Conservation (phyloP, 805 yeast genomes). For the Zygosaccharomyces pseudorouxii region DNA sequence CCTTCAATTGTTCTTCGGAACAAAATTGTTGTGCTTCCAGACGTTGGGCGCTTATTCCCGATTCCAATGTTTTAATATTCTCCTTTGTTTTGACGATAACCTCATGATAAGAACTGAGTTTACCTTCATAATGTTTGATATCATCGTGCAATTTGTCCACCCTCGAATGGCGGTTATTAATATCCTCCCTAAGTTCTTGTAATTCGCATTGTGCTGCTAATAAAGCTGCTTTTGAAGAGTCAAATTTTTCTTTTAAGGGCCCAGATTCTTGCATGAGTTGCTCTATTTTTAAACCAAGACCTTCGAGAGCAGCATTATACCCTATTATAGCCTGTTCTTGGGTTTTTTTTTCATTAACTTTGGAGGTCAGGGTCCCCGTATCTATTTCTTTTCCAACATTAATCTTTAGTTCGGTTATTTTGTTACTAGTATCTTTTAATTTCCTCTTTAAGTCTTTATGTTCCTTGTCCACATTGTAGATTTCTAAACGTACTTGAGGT, state of each 20-base stretch:
- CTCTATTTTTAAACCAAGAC: slow-evolving; percentile 22
- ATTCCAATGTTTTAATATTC: slow-evolving; percentile 28
- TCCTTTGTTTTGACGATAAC: slow-evolving; percentile 24
- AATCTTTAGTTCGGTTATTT: slow-evolving; percentile 24
- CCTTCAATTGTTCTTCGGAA: slow-evolving; percentile 42
- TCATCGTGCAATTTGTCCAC: slow-evolving; percentile 26
- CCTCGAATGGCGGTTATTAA: slow-evolving; percentile 14
- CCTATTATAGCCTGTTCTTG: slow-evolving; percentile 26
- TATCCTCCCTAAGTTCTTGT: slow-evolving; percentile 17
- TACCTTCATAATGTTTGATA: slow-evolving; percentile 23
- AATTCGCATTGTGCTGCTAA: slow-evolving; percentile 12
- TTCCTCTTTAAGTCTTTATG: slow-evolving; percentile 27
- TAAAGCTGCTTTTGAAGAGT: slow-evolving; percentile 14
- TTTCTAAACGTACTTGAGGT: slow-evolving; percentile 7
- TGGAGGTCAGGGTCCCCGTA: slow-evolving; percentile 26
- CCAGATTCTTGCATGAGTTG: slow-evolving; percentile 17
- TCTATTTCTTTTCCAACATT: slow-evolving; percentile 30
- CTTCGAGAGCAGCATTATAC: slow-evolving; percentile 27
- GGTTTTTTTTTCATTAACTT: slow-evolving; percentile 21
- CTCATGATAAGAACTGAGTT: slow-evolving; percentile 16
- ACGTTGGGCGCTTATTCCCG: slow-evolving; percentile 28
- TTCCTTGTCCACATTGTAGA: slow-evolving; percentile 26
- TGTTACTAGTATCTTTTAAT: slow-evolving; percentile 27
- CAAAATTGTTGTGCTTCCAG: slow-evolving; percentile 42
- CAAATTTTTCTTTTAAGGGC: slow-evolving; percentile 19